These are phyloP conservation scores for Dunaliella primolecta DNA, from an alignment of 139 green algal species.

Conservation along the genomic window DNA sequence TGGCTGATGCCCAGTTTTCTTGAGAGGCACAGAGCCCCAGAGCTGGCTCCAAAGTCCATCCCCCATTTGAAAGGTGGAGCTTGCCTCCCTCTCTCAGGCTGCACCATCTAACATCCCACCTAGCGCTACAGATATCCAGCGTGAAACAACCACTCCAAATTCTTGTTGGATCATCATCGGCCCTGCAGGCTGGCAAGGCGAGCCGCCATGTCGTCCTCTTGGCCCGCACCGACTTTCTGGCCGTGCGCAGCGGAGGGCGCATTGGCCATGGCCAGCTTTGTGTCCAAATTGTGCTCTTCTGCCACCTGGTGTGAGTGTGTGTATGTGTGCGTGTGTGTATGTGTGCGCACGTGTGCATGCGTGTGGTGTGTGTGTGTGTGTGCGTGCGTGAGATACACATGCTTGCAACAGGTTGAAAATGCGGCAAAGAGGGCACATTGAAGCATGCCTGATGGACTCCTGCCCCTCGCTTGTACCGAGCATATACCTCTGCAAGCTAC, in stretches of 20 bases:
- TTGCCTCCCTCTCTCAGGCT: too few species aligned
- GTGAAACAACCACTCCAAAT: too few species aligned
- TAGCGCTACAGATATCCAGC: too few species aligned
- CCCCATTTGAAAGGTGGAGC: too few species aligned
- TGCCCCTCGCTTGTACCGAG: too few species aligned
- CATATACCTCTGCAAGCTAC: too few species aligned
- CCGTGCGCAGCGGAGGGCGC: slow-evolving; percentile 33
- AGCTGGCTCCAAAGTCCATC: too few species aligned
- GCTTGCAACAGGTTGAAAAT: not conserved
- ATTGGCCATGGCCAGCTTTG: slow-evolving; percentile 57
- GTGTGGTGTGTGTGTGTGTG: not conserved
- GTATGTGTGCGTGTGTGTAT: not conserved
- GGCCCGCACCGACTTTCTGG: slow-evolving; percentile 22
- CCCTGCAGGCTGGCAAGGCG: slow-evolving; percentile 73
- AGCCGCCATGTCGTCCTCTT: slow-evolving; percentile 65
- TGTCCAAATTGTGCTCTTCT: slow-evolving; percentile 89
- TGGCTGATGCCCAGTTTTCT: too few species aligned
- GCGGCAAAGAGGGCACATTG: not conserved
- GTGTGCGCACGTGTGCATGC: not conserved
- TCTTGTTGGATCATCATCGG: too few species aligned
- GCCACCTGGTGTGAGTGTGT: slow-evolving; percentile 53
- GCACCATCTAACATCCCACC: too few species aligned
- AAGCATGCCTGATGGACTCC: not conserved
- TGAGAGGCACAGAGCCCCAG: too few species aligned
- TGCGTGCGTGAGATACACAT: not conserved